Percentiles rank a stretch among this genome's conserved stretches.
Evolutionary conservation across 2,329 filamentous ascomycete species (phyloP).

Genomic region (Botryotinia calthae): DNA sequence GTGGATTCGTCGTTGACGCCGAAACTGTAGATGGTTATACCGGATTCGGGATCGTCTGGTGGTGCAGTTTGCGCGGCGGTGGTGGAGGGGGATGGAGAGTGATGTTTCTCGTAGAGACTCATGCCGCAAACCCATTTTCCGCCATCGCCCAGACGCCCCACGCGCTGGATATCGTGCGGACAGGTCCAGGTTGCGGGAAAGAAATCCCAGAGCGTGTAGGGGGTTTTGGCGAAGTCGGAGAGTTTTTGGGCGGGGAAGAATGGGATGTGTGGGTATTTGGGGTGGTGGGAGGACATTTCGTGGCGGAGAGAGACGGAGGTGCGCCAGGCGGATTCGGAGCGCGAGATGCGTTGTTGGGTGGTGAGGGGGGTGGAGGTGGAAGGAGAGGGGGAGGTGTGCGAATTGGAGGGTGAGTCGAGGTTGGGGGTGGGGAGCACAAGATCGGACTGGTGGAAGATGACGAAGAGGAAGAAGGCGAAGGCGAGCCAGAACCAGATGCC

Average conservation of each 20-base stretch:
- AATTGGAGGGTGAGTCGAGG: not conserved
- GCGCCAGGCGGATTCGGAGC: conserved; percentile 31
- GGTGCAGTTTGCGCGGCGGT: not conserved
- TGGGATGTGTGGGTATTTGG: conserved; percentile 28
- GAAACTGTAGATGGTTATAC: conserved; percentile 42
- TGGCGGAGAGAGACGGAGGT: conserved; percentile 31
- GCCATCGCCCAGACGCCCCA: conserved; percentile 44
- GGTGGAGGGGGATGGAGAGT: not conserved
- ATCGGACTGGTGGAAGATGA: conserved; percentile 29
- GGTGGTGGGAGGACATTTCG: conserved; percentile 29
- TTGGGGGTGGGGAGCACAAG: not conserved
- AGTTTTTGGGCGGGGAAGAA: conserved; percentile 32
- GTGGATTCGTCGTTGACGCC: conserved; percentile 42
- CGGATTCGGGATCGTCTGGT: conserved; percentile 1
- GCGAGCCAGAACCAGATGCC: conserved; percentile 36
- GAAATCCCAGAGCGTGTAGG: conserved; percentile 44
- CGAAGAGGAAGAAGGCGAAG: conserved; percentile 31
- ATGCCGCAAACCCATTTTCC: conserved; percentile 47
- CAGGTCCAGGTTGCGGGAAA: conserved; percentile 43
- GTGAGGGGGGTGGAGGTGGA: conserved; percentile 20
- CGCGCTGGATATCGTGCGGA: conserved; percentile 43
- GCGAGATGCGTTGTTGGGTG: conserved; percentile 29
- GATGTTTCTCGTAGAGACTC: conserved; percentile 39
- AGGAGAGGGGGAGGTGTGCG: not conserved
- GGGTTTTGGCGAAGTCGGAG: conserved; percentile 30